Conservation (phyloP, 139 green algal genomes). For the Micractinium conductrix region DNA sequence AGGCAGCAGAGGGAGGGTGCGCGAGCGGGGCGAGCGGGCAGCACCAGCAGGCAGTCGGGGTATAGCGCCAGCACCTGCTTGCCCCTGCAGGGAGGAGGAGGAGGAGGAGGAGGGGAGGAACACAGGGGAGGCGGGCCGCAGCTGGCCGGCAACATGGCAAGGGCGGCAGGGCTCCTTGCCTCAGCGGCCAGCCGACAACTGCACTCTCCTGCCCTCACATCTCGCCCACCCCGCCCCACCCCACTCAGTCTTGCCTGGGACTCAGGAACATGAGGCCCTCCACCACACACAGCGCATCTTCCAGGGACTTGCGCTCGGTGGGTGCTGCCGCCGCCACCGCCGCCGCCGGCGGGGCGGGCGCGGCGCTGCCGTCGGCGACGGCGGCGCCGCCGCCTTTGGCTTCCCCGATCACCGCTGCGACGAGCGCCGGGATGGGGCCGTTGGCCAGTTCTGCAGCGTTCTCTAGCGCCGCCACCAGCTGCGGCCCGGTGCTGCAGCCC, state of each 20-base stretch:
- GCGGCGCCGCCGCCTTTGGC: no score
- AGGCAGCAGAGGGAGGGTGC: background rate
- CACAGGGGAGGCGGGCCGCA: background rate
- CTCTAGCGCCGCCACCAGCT: slow-evolving; percentile 4
- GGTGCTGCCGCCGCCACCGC: background rate
- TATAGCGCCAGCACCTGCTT: slow-evolving; percentile 51
- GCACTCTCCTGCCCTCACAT: background rate
- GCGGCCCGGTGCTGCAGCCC: background rate
- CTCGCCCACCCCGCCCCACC: no score
- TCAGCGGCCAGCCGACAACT: no score
- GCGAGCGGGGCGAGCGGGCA: background rate
- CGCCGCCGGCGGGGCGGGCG: background rate
- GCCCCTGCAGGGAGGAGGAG: slow-evolving; percentile 31
- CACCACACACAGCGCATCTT: slow-evolving; percentile 11
- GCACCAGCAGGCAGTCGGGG: slow-evolving; percentile 31
- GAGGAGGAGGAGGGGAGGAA: no score
- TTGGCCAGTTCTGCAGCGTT: background rate
- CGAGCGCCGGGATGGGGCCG: background rate
- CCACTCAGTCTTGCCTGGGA: slow-evolving; percentile 28
- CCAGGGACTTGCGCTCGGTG: background rate
- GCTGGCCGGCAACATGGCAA: background rate
- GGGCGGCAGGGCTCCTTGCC: background rate
- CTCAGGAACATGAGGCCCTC: slow-evolving; percentile 26
- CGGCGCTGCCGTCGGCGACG: background rate
- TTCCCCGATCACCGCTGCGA: slow-evolving; percentile 15